phyloP scores from a whole-genome alignment of 164 flowering plant genomes.

The Macadamia tetraphylla region DNA sequence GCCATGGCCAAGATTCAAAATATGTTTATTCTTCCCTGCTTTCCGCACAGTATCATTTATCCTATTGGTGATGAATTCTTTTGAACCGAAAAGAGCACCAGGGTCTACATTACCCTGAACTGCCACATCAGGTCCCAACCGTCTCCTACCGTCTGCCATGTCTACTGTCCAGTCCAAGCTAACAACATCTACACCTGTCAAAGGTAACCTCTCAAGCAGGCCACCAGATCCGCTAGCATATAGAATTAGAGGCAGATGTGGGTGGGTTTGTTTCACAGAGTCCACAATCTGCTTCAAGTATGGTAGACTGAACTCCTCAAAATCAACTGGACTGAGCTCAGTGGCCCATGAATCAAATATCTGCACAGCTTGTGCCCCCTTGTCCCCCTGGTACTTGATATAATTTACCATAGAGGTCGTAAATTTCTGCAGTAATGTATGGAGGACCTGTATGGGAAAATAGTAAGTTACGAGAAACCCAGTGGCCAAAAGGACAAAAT shows the following conservation, averaged over 20 bases:
- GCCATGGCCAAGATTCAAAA: constrained; percentile 96
- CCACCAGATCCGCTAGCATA: constrained; percentile 98
- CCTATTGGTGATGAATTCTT: constrained; percentile 69
- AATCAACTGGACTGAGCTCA: constrained; percentile 91
- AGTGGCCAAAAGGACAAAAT: neutral
- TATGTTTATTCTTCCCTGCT: constrained; percentile 87
- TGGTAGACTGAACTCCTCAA: constrained; percentile 93
- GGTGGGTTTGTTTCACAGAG: constrained; percentile 76
- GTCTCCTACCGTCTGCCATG: constrained; percentile 89
- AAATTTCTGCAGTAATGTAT: constrained; percentile 82
- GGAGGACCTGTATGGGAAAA: constrained; percentile 55
- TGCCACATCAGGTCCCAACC: constrained; percentile 64
- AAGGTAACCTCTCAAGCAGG: constrained; percentile 81
- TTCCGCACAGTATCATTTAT: constrained; percentile 76
- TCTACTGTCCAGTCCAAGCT: constrained; percentile 99
- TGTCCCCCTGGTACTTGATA: constrained; percentile 81
- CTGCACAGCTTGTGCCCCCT: constrained; percentile 96
- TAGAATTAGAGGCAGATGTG: constrained; percentile 79
- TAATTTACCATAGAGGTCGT: constrained; percentile 83
- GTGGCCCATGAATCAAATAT: constrained; percentile 99
- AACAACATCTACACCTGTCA: constrained; percentile 93
- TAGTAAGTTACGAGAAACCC: neutral
- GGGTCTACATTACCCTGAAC: constrained; percentile 98
- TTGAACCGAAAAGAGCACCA: constrained; percentile 91
- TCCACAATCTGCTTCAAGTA: constrained; percentile 91